Evolutionary conservation across 208 protist species (phyloP).

Genomic region (Trichomonas vaginalis): DNA sequence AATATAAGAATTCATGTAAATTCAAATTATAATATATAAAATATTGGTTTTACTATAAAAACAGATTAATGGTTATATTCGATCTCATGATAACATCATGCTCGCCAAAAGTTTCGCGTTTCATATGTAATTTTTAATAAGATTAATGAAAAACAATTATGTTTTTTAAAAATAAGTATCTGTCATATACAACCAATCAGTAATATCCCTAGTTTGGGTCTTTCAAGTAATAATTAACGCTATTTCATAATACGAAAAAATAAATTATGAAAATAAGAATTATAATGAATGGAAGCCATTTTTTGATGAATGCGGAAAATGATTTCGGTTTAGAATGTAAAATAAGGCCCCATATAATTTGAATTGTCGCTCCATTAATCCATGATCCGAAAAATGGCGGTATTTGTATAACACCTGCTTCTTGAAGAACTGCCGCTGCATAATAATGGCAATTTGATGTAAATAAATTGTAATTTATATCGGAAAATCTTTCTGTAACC

Average conservation of each 20-base stretch:
- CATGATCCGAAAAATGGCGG: not conserved
- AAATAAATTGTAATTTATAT: constrained; percentile 3
- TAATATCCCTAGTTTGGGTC: no score
- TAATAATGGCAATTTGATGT: not conserved
- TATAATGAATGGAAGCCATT: not conserved
- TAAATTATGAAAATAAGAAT: not conserved
- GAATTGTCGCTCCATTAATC: not conserved
- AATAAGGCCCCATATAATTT: not conserved
- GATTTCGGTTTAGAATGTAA: not conserved
- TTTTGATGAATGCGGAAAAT: not conserved
- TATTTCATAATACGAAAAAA: not conserved
- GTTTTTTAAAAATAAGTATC: no score
- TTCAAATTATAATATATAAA: no score
- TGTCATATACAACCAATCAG: no score
- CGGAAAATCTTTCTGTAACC: not conserved
- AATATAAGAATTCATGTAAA: no score
- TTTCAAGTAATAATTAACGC: not conserved
- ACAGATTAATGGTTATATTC: no score
- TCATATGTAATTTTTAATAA: no score
- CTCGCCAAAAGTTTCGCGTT: no score
- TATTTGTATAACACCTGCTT: not conserved
- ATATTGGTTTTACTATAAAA: no score
- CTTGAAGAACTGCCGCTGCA: not conserved
- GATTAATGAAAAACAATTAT: no score
- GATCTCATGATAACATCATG: no score